Evolutionary conservation across 371 early-diverging fungal species (phyloP).

Genomic region (Rhizomucor miehei): DNA sequence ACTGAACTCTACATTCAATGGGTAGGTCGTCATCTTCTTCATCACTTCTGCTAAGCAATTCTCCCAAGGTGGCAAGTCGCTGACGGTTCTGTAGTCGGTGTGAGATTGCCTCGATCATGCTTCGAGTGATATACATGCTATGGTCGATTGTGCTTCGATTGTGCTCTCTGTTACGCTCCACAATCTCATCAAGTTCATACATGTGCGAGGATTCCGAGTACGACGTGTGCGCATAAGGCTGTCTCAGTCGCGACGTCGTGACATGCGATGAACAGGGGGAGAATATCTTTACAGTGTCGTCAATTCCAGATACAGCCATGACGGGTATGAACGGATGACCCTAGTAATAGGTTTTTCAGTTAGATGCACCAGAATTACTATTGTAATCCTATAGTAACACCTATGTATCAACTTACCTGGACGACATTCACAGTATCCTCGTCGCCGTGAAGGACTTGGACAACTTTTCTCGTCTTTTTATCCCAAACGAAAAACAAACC

Average conservation of each 20-base stretch:
- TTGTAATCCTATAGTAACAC: background rate
- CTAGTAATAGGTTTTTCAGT: no score
- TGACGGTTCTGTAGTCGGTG: constrained; percentile 6
- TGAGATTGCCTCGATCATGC: constrained; percentile 24
- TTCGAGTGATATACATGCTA: constrained; percentile 20
- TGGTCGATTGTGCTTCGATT: constrained; percentile 9
- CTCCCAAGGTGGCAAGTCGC: background rate
- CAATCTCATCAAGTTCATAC: constrained; percentile 28
- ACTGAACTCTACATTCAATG: background rate
- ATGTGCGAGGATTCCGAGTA: constrained; percentile 35
- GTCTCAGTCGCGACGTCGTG: constrained; percentile 23
- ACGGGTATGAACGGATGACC: constrained; percentile 47
- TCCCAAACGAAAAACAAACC: constrained; percentile 78
- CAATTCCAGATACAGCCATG: constrained; percentile 69
- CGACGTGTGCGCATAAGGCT: constrained; percentile 21
- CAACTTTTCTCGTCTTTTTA: constrained; percentile 54
- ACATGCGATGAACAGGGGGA: constrained; percentile 43
- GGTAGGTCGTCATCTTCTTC: constrained; percentile 9
- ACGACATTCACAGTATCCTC: constrained; percentile 61
- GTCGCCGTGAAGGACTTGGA: constrained; percentile 69
- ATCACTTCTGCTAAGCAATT: background rate
- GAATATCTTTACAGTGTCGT: constrained; percentile 71
- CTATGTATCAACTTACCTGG: constrained; percentile 35
- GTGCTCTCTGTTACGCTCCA: constrained; percentile 20
- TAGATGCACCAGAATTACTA: background rate